Conservation (phyloP, 108 stramenopile genomes). For the Mediolabrus comicus region DNA sequence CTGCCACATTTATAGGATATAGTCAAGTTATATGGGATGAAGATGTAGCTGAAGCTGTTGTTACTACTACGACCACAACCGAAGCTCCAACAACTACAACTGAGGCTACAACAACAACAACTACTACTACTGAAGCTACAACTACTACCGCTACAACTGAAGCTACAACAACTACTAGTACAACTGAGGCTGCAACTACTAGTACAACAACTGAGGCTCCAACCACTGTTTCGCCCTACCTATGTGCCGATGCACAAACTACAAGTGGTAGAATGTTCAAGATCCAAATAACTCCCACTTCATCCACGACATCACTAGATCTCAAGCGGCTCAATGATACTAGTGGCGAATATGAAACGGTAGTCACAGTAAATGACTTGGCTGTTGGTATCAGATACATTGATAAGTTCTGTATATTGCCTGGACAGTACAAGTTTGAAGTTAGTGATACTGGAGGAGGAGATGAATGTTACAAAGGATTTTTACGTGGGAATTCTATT, state of each 20-base stretch:
- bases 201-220: not conserved
- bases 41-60: not conserved
- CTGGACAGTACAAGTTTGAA: not conserved
- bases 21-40: constrained; percentile 40
- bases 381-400: not conserved
- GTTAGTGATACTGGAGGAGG: not conserved
- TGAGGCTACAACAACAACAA: not conserved
- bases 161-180: not conserved
- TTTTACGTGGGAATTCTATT: not conserved
- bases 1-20: constrained; percentile 40
- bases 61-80: not conserved
- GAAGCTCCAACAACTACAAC: not conserved
- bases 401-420: not conserved
- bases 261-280: not conserved
- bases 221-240: not conserved
- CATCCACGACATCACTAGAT: not conserved
- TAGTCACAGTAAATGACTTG: not conserved
- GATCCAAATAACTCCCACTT: not conserved
- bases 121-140: not conserved
- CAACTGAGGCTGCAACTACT: not conserved
- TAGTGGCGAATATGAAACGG: not conserved
- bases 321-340: not conserved
- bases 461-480: not conserved
- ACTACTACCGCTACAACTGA: not conserved
- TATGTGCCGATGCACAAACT: not conserved